Evolutionary conservation across 257 asterid species (phyloP).

Genomic region (Marsdenia floribunda): DNA sequence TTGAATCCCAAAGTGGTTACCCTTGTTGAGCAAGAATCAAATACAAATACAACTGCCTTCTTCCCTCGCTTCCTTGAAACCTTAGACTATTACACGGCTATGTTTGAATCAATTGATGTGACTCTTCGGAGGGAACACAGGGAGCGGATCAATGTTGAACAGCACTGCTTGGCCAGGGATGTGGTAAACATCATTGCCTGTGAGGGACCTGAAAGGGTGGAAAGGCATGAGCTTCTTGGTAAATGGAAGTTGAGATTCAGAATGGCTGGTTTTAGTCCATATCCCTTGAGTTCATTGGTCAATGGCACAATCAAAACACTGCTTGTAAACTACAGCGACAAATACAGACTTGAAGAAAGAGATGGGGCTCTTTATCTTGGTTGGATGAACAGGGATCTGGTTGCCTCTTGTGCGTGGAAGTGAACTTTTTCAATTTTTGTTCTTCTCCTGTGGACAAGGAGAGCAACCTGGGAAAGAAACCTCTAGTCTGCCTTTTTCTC

Average conservation of each 20-base stretch:
- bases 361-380: constrained; percentile 90
- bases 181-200: constrained; percentile 78
- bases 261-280: constrained; percentile 81
- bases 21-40: constrained; percentile 79
- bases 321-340: constrained; percentile 49
- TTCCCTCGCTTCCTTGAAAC: constrained; percentile 75
- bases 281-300: constrained; percentile 62
- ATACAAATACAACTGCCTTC: constrained; percentile 77
- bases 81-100: constrained; percentile 66
- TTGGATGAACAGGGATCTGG: constrained; percentile 87
- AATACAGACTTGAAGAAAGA: constrained; percentile 69
- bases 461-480: background rate
- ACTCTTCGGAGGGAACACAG: constrained; percentile 59
- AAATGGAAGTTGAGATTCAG: constrained; percentile 73
- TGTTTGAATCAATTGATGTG: constrained; percentile 79
- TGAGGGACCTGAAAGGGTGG: constrained; percentile 76
- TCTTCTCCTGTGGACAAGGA: background rate
- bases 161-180: constrained; percentile 77
- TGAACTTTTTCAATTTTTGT: constrained; percentile 13
- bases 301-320: constrained; percentile 58
- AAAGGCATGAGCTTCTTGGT: constrained; percentile 67
- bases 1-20: constrained; percentile 77
- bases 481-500: background rate
- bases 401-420: constrained; percentile 89
- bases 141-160: constrained; percentile 74